Percentiles rank a stretch among this genome's conserved stretches.
Conservation (phyloP, 805 yeast species). For the Myxozyma sirexii region DNA sequence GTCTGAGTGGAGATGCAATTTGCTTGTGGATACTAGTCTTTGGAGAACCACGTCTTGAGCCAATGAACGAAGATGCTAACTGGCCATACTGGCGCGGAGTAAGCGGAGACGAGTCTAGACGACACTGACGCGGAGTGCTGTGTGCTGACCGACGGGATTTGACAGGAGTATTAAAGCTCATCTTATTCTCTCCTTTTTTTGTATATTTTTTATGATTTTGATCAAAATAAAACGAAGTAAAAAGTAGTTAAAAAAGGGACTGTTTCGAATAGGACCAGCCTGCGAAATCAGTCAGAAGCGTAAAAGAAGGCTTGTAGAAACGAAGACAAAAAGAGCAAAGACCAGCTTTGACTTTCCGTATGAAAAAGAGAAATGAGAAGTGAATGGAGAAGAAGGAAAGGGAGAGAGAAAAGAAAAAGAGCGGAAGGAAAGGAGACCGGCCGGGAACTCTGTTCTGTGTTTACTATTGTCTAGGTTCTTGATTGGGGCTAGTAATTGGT, state of each 20-base stretch:
- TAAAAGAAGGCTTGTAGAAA: constrained; percentile 12
- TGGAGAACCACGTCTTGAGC: constrained; percentile 20
- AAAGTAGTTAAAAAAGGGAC: not conserved
- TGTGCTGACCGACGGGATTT: constrained; percentile 28
- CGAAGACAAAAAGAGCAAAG: constrained; percentile 24
- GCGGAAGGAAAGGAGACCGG: not conserved
- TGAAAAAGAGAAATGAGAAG: not conserved
- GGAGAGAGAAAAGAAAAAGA: not conserved
- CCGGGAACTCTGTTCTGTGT: not conserved
- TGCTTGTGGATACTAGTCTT: constrained; percentile 32
- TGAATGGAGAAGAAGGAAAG: constrained; percentile 1
- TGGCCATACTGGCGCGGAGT: constrained; percentile 24
- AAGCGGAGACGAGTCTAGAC: constrained; percentile 33
- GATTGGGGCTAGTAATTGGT: constrained; percentile 7
- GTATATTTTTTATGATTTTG: no score
- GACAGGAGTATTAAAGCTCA: constrained; percentile 35
- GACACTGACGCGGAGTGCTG: constrained; percentile 35
- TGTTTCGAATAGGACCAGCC: constrained; percentile 28
- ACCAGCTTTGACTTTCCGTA: constrained; percentile 32
- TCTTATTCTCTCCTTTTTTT: constrained; percentile 6
- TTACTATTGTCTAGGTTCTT: constrained; percentile 5
- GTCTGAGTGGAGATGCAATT: constrained; percentile 48
- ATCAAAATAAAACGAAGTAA: not conserved
- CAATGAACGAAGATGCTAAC: constrained; percentile 11
- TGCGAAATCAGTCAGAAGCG: not conserved